phyloP scores from a whole-genome alignment of 441 rosid genomes.

The Populus hybrid region DNA sequence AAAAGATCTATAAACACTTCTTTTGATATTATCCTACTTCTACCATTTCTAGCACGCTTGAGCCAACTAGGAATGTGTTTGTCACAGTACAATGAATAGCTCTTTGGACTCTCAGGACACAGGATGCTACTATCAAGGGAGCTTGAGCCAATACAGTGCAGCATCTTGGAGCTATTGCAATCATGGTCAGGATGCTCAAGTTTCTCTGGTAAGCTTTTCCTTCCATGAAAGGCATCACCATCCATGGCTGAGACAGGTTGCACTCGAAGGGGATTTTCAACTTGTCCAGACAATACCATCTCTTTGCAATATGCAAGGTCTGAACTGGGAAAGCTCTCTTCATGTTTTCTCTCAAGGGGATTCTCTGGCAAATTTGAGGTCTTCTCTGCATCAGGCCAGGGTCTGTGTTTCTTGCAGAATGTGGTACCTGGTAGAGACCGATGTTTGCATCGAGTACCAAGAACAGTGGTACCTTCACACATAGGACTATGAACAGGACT shows the following conservation, averaged over 20 bases:
- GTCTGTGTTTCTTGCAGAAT: conserved; percentile 91
- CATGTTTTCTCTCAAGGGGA: conserved; percentile 54
- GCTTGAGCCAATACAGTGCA: conserved; percentile 63
- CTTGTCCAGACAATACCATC: conserved; percentile 47
- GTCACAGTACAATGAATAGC: conserved; percentile 80
- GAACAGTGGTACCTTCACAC: conserved; percentile 97
- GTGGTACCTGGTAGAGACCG: conserved; percentile 75
- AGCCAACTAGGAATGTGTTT: conserved; percentile 98
- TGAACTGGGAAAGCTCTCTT: conserved; percentile 36
- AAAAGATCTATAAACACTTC: conserved; percentile 85
- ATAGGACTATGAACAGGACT: conserved; percentile 55
- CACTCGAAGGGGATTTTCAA: conserved; percentile 43
- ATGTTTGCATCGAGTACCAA: conserved; percentile 95
- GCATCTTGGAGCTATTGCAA: conserved; percentile 29
- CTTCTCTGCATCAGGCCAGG: conserved; percentile 40
- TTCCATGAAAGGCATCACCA: conserved; percentile 29
- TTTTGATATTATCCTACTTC: conserved; percentile 90
- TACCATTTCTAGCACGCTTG: conserved; percentile 97
- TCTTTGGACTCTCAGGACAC: conserved; percentile 69
- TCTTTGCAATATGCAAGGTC: conserved; percentile 49
- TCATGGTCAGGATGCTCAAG: conserved; percentile 42
- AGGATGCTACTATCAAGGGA: conserved; percentile 37
- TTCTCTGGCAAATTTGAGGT: conserved; percentile 32
- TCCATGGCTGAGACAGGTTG: conserved; percentile 42
- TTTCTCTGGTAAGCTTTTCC: conserved; percentile 41